These are phyloP conservation scores for Quercus gilva DNA, from an alignment of 306 rosid genomes.

Conservation along the genomic window DNA sequence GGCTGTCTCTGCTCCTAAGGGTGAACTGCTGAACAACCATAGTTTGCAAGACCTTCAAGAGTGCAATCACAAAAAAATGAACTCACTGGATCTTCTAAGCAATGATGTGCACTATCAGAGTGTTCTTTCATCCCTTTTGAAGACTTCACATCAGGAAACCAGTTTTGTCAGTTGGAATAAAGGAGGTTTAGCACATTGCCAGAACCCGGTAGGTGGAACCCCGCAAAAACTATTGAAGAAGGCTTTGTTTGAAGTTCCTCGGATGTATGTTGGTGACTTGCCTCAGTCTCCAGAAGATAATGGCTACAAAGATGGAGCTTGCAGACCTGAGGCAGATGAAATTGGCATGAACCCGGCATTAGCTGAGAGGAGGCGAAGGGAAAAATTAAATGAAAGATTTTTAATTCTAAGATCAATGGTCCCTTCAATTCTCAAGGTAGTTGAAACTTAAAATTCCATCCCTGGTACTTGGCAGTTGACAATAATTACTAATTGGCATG, in stretches of 20 bases:
- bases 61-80: constrained; percentile 43
- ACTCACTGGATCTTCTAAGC: constrained; percentile 34
- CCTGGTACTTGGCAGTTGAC: not conserved
- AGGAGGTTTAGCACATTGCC: constrained; percentile 31
- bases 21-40: constrained; percentile 22
- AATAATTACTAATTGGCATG: not conserved
- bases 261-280: constrained; percentile 49
- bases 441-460: constrained; percentile 10
- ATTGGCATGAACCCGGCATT: constrained; percentile 57
- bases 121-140: constrained; percentile 53
- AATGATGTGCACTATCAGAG: constrained; percentile 57
- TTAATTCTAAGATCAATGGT: constrained; percentile 63
- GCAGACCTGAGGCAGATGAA: constrained; percentile 64
- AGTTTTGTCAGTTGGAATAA: constrained; percentile 59
- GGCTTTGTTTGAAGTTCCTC: constrained; percentile 72
- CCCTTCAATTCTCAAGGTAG: constrained; percentile 75
- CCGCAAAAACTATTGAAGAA: constrained; percentile 63
- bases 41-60: constrained; percentile 31
- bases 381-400: constrained; percentile 69
- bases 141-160: constrained; percentile 52
- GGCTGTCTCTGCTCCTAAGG: constrained; percentile 29
- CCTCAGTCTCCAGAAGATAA: constrained; percentile 56
- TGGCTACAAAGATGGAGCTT: constrained; percentile 46
- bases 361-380: constrained; percentile 70
- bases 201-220: constrained; percentile 37